A percentile compares a stretch with the other conserved stretches of the same genome.
phyloP scores from a whole-genome alignment of 345 rosid genomes.

The Schrenkiella parvula region DNA sequence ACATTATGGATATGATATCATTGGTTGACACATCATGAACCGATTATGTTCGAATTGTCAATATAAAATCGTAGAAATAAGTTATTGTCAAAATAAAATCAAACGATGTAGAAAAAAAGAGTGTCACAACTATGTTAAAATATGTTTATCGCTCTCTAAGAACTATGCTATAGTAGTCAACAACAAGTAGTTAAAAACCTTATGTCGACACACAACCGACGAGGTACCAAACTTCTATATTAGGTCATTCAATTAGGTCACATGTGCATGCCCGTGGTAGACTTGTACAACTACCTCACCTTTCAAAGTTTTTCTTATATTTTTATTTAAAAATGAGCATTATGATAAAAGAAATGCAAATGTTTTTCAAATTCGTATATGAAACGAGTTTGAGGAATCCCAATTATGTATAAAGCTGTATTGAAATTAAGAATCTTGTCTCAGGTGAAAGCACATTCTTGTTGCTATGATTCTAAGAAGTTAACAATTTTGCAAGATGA shows the following conservation, averaged over 20 bases:
- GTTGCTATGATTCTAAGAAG: too few relatives aligned
- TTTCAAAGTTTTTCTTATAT: not conserved
- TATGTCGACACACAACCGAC: not conserved
- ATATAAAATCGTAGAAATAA: not conserved
- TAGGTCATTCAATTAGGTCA: too few relatives aligned
- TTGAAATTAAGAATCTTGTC: not conserved
- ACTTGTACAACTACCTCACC: not conserved
- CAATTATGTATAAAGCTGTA: not conserved
- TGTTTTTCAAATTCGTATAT: too few relatives aligned
- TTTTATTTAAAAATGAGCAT: not conserved
- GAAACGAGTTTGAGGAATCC: too few relatives aligned
- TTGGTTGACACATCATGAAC: not conserved
- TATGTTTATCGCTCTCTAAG: not conserved
- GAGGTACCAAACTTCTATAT: too few relatives aligned
- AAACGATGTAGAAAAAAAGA: not conserved
- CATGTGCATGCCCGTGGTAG: too few relatives aligned
- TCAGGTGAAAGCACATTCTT: too few relatives aligned
- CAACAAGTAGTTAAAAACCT: not conserved
- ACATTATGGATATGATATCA: not conserved
- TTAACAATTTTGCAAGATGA: too few relatives aligned
- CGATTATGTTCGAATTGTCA: not conserved
- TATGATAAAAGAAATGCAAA: too few relatives aligned
- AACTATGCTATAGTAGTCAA: not conserved
- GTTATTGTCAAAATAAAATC: not conserved
- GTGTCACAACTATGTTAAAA: not conserved